These are phyloP conservation scores for Delphinella strobiligena DNA, from an alignment of 2,329 filamentous ascomycete species.

Conservation along the genomic window DNA sequence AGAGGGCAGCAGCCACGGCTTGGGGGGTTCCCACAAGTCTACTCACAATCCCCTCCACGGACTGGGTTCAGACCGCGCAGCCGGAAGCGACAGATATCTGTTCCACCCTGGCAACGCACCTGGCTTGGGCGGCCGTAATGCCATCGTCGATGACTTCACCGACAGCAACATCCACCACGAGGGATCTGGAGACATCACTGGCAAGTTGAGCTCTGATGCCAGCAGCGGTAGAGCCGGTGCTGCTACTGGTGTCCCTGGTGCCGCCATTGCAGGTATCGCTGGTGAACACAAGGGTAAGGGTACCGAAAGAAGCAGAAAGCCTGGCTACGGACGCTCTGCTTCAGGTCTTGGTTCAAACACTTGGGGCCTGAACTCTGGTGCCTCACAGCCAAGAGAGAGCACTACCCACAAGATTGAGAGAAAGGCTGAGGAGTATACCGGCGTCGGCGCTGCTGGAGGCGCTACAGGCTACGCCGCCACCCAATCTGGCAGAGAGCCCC, in stretches of 20 bases:
- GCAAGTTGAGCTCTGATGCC: slow-evolving; percentile 3
- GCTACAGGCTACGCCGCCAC: background rate
- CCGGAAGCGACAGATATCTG: slow-evolving; percentile 4
- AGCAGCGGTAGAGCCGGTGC: slow-evolving; percentile 1
- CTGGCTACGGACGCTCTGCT: background rate
- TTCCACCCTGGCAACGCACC: slow-evolving; percentile 4
- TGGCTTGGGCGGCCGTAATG: slow-evolving; percentile 5
- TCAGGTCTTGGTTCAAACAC: background rate
- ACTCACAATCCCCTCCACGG: slow-evolving; percentile 1
- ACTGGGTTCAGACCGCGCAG: slow-evolving; percentile 3
- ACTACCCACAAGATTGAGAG: background rate
- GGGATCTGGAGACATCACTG: background rate
- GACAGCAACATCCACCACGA: slow-evolving; percentile 4
- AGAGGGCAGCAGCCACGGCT: slow-evolving; percentile 1
- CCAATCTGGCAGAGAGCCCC: slow-evolving; percentile 5
- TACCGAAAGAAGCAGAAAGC: background rate
- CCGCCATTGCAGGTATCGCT: no score
- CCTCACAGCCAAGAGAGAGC: background rate
- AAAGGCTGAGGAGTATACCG: background rate
- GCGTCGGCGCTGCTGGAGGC: background rate
- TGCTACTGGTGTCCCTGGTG: background rate
- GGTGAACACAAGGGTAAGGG: no score
- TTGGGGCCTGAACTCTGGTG: background rate
- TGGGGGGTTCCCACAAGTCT: slow-evolving; percentile 2
- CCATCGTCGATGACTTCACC: slow-evolving; percentile 4